These are phyloP conservation scores for Parasarocladium wereldwijsianum DNA, from an alignment of 2,329 filamentous ascomycete species.

Conservation along the genomic window DNA sequence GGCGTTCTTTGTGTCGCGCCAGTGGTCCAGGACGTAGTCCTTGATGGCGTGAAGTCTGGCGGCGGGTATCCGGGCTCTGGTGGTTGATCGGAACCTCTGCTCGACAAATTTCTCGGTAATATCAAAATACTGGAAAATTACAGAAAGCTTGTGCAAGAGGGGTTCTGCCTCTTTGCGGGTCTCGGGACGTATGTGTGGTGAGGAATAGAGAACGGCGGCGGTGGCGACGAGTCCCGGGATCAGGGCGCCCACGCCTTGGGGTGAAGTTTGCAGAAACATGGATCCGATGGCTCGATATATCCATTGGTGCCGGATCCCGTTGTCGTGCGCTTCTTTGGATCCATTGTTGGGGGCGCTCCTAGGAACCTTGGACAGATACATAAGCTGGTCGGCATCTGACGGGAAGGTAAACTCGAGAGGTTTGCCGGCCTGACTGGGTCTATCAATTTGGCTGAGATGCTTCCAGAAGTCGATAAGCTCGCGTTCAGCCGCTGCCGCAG, in stretches of 20 bases:
- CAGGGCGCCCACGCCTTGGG: slow-evolving; percentile 8
- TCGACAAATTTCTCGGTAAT: not conserved
- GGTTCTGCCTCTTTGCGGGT: slow-evolving; percentile 8
- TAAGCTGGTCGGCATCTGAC: slow-evolving; percentile 5
- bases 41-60: slow-evolving; percentile 10
- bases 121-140: slow-evolving; percentile 3
- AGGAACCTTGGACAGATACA: too few species aligned
- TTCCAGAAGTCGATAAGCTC: slow-evolving; percentile 22
- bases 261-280: not conserved
- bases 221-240: slow-evolving; percentile 19
- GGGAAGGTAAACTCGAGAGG: slow-evolving; percentile 16
- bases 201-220: slow-evolving; percentile 15
- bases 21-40: slow-evolving; percentile 15
- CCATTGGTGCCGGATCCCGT: not conserved
- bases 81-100: not conserved
- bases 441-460: slow-evolving; percentile 19
- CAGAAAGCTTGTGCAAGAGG: slow-evolving; percentile 1
- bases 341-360: too few species aligned
- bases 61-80: slow-evolving; percentile 7
- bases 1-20: too few species aligned
- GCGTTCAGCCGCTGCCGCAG: slow-evolving; percentile 6
- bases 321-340: not conserved
- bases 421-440: slow-evolving; percentile 11
- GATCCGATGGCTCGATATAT: not conserved
- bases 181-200: too few species aligned